Evolutionary conservation across 371 early-diverging fungal genomes (phyloP).

Genomic region (Mucor indicus): DNA sequence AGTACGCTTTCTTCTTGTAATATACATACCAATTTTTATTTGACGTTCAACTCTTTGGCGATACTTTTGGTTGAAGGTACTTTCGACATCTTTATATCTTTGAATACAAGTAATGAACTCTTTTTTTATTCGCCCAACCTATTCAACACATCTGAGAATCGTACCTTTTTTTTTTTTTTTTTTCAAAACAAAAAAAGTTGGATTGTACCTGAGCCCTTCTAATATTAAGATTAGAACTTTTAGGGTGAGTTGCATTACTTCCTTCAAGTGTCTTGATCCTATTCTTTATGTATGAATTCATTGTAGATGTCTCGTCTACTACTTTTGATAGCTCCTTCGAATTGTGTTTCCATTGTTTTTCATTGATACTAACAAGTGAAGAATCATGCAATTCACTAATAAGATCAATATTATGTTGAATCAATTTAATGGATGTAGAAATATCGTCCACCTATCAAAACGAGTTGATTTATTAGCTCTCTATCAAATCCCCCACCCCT

Average conservation of each 20-base stretch:
- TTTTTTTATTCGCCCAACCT: slow-evolving; percentile 74
- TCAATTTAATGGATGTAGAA: slow-evolving; percentile 51
- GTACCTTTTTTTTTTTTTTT: too few species aligned
- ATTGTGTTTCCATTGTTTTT: slow-evolving; percentile 54
- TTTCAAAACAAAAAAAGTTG: background rate
- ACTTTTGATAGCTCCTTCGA: slow-evolving; percentile 59
- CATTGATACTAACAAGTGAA: slow-evolving; percentile 61
- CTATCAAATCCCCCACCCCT: too few species aligned
- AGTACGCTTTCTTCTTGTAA: too few species aligned
- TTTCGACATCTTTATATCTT: slow-evolving; percentile 79
- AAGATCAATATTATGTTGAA: slow-evolving; percentile 55
- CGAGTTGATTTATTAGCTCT: background rate
- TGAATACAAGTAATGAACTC: slow-evolving; percentile 81
- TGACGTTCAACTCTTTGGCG: slow-evolving; percentile 84
- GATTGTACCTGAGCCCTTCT: slow-evolving; percentile 29
- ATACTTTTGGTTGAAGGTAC: slow-evolving; percentile 78
- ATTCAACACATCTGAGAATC: too few species aligned
- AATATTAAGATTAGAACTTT: slow-evolving; percentile 28
- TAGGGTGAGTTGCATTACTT: slow-evolving; percentile 19
- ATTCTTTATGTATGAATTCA: slow-evolving; percentile 53
- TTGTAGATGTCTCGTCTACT: slow-evolving; percentile 59
- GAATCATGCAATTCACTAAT: slow-evolving; percentile 63
- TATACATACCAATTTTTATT: slow-evolving; percentile 70
- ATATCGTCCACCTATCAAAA: slow-evolving; percentile 53
- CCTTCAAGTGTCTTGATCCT: slow-evolving; percentile 48